phyloP scores from a whole-genome alignment of 108 stramenopile species.

The Skeletonema marinoi region DNA sequence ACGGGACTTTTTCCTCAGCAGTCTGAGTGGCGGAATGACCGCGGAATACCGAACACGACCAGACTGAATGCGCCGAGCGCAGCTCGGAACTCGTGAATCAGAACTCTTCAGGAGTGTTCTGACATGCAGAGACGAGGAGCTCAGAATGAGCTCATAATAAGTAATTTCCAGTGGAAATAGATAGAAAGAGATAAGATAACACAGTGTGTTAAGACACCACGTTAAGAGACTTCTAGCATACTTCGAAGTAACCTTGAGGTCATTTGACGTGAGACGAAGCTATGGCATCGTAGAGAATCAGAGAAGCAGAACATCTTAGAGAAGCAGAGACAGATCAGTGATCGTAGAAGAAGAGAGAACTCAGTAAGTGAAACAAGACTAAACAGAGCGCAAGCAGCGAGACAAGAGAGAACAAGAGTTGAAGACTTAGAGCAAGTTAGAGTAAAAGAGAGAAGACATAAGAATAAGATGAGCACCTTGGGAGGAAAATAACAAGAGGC shows the following conservation, averaged over 20 bases:
- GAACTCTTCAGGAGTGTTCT: background rate
- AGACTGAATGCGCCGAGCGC: background rate
- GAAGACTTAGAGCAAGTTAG: no score
- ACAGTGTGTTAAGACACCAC: background rate
- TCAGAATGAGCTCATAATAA: background rate
- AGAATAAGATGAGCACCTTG: no score
- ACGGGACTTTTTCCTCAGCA: background rate
- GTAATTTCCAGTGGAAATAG: background rate
- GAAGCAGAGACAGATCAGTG: no score
- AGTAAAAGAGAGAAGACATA: no score
- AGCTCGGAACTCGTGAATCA: background rate
- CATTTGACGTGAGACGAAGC: background rate
- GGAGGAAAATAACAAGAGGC: no score
- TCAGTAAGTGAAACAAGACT: no score
- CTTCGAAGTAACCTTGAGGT: constrained; percentile 1
- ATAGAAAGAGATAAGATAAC: background rate
- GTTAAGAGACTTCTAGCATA: background rate
- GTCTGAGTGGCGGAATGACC: background rate
- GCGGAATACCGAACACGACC: background rate
- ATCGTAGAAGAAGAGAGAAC: no score
- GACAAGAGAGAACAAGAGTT: no score
- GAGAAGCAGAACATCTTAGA: no score
- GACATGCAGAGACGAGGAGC: background rate
- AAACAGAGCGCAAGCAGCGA: no score
- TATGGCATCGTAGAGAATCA: no score